These are phyloP conservation scores for Nissolia schottii DNA, from an alignment of 306 rosid genomes.

Conservation along the genomic window DNA sequence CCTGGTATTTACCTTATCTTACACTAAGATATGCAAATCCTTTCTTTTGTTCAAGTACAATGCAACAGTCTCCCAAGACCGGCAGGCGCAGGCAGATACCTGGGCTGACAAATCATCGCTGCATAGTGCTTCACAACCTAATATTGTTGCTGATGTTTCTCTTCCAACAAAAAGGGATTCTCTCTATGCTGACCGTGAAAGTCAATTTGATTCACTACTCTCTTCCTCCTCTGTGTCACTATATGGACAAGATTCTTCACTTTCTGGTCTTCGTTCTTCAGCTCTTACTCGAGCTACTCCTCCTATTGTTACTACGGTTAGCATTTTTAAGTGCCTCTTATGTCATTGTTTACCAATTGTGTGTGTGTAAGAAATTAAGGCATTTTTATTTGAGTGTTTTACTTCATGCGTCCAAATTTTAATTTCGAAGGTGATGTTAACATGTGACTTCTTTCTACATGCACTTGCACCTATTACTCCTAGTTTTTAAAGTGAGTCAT, in stretches of 20 bases:
- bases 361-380: neutral
- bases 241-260: constrained; percentile 63
- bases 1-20: neutral
- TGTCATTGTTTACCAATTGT: neutral
- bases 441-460: neutral
- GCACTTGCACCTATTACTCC: neutral
- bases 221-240: constrained; percentile 60
- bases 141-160: constrained; percentile 42
- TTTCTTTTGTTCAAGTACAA: constrained; percentile 41
- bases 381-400: neutral
- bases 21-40: constrained; percentile 3
- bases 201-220: constrained; percentile 66
- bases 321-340: constrained; percentile 10
- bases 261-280: constrained; percentile 71
- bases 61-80: constrained; percentile 66
- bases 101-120: constrained; percentile 64
- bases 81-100: constrained; percentile 48
- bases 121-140: constrained; percentile 60
- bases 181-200: constrained; percentile 62
- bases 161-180: constrained; percentile 64
- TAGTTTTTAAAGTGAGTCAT: neutral
- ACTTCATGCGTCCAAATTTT: constrained; percentile 3
- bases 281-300: constrained; percentile 62
- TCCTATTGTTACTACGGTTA: constrained; percentile 88
- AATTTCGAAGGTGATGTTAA: neutral